These are phyloP conservation scores for Trypanosoma caninum DNA, from an alignment of 208 protist genomes.

Conservation along the genomic window DNA sequence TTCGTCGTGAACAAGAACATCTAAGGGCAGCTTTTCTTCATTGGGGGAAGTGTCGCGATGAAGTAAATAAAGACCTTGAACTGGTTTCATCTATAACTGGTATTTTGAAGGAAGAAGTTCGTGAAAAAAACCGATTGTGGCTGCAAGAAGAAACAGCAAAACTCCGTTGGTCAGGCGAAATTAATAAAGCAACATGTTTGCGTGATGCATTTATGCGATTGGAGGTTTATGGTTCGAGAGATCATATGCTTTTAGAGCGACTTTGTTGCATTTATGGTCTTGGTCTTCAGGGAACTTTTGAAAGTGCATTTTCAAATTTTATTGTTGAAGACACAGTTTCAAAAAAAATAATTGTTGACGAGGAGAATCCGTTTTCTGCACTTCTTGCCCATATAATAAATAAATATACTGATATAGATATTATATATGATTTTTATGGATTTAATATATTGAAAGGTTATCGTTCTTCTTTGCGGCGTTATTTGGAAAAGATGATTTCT, in stretches of 20 bases:
- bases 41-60: conserved; percentile 34
- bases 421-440: conserved; percentile 83
- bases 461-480: conserved; percentile 48
- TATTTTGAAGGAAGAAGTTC: conserved; percentile 35
- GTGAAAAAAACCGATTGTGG: conserved; percentile 66
- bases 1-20: conserved; percentile 59
- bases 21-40: conserved; percentile 58
- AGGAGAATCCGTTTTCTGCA: conserved; percentile 56
- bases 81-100: conserved; percentile 44
- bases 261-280: conserved; percentile 84
- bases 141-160: conserved; percentile 71
- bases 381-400: conserved; percentile 56
- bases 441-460: conserved; percentile 70
- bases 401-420: conserved; percentile 60
- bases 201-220: conserved; percentile 83
- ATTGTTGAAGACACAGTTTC: conserved; percentile 65
- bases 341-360: conserved; percentile 41
- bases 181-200: conserved; percentile 74
- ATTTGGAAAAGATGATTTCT: conserved; percentile 44
- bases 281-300: conserved; percentile 64
- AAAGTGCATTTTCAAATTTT: conserved; percentile 71
- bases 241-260: conserved; percentile 69
- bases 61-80: conserved; percentile 42
- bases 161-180: conserved; percentile 81
- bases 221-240: conserved; percentile 62